These are phyloP conservation scores for Carex kokanica DNA, from an alignment of 176 grass and related monocot species.

Conservation along the genomic window DNA sequence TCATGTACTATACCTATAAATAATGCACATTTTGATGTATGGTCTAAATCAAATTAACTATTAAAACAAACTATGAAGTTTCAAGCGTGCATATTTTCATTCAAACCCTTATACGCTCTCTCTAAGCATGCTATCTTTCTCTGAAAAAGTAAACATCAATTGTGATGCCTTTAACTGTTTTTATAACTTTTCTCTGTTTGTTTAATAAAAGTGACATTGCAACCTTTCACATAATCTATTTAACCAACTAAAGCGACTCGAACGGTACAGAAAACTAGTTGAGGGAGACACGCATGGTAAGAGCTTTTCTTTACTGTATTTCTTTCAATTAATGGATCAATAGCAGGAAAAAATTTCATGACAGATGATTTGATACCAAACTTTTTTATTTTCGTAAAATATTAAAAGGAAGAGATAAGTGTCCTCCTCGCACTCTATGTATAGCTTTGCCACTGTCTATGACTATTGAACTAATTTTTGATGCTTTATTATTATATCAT, in stretches of 20 bases:
- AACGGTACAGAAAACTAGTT: conserved; percentile 1
- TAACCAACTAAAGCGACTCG: conserved; percentile 5
- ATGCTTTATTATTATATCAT: neutral
- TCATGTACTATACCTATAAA: neutral
- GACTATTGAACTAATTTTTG: neutral
- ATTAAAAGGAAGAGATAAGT: too few relatives aligned
- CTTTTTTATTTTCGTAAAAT: neutral
- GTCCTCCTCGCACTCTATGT: too few relatives aligned
- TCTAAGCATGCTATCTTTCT: conserved; percentile 4
- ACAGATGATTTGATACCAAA: neutral
- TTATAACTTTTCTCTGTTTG: neutral
- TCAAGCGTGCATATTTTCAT: neutral
- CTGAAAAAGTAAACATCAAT: conserved; percentile 6
- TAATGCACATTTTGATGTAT: neutral
- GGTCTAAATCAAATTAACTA: neutral
- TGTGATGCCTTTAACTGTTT: conserved; percentile 13
- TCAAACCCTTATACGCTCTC: neutral
- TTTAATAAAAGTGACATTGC: conserved; percentile 18
- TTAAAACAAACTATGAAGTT: neutral
- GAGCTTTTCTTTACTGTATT: neutral
- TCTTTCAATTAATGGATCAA: neutral
- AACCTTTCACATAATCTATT: neutral
- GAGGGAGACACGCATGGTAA: conserved; percentile 6
- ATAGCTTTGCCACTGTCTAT: neutral
- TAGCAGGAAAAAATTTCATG: neutral